These are phyloP conservation scores for Hemerocallis citrina DNA, from an alignment of 106 monocot species.

Conservation along the genomic window DNA sequence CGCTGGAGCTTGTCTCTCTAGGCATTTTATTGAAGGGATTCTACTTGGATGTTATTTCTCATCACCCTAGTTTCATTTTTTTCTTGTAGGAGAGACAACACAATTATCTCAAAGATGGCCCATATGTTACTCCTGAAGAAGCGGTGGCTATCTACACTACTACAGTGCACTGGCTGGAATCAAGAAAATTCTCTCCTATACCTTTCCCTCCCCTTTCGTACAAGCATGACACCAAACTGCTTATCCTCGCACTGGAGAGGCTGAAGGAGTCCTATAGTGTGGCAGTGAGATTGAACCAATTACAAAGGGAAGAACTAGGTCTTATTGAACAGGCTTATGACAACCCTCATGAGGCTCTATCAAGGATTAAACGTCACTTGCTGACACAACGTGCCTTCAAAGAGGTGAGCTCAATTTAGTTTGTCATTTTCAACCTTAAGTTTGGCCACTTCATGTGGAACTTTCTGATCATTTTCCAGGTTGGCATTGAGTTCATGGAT, in stretches of 20 bases:
- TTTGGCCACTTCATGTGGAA: not conserved
- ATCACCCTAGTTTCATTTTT: not conserved
- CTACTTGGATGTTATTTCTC: not conserved
- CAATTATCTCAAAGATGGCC: conserved; percentile 98
- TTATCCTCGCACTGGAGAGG: conserved; percentile 93
- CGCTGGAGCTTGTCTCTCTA: not conserved
- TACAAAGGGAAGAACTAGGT: conserved; percentile 94
- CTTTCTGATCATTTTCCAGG: conserved; percentile 33
- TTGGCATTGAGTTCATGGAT: conserved; percentile 99
- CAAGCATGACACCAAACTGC: conserved; percentile 99
- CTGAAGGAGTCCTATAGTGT: conserved; percentile 98
- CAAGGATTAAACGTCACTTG: conserved; percentile 95
- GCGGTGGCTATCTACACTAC: conserved; percentile 98
- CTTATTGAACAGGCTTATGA: conserved; percentile 99
- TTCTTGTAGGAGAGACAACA: conserved; percentile 88
- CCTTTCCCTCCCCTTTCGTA: conserved; percentile 98
- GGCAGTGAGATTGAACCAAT: conserved; percentile 91
- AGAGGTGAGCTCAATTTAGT: conserved; percentile 44
- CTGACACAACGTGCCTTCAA: conserved; percentile 98
- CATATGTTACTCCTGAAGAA: conserved; percentile 99
- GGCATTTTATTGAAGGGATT: not conserved
- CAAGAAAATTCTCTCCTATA: conserved; percentile 97
- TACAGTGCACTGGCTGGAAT: conserved; percentile 98
- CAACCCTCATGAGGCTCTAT: conserved; percentile 97
- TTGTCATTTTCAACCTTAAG: not conserved